Evolutionary conservation across 208 protist genomes (phyloP).

Genomic region (Trypanosoma platydactyli): DNA sequence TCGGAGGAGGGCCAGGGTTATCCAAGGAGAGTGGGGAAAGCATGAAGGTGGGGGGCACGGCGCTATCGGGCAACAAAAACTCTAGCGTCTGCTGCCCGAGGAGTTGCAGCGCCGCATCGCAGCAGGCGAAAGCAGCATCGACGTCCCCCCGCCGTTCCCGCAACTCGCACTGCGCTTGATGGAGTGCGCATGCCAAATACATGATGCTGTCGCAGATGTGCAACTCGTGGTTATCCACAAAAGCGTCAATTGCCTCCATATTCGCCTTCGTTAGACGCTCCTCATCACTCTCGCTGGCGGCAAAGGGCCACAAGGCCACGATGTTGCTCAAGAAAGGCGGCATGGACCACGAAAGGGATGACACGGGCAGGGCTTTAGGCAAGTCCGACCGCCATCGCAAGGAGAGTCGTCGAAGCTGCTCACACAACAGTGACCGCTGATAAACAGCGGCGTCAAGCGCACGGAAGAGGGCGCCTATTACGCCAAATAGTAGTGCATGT

Average conservation of each 20-base stretch:
- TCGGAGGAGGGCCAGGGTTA: not conserved
- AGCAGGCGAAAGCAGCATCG: not conserved
- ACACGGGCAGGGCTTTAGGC: not conserved
- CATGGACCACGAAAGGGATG: not conserved
- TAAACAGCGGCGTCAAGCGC: constrained; percentile 5
- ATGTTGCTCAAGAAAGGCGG: not conserved
- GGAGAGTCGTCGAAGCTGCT: constrained; percentile 13
- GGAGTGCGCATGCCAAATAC: constrained; percentile 1
- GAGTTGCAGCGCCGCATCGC: not conserved
- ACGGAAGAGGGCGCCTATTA: constrained; percentile 4
- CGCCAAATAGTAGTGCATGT: constrained; percentile 13
- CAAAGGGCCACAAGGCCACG: not conserved
- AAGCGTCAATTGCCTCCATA: constrained; percentile 6
- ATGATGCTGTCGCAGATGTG: constrained; percentile 10
- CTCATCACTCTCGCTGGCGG: not conserved
- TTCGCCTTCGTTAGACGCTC: not conserved
- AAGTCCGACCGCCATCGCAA: not conserved
- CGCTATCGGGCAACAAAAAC: not conserved
- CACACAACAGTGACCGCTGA: constrained; percentile 11
- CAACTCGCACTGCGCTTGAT: not conserved
- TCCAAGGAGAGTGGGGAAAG: not conserved
- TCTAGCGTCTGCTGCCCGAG: constrained; percentile 11
- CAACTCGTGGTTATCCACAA: constrained; percentile 5
- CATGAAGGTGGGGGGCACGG: not conserved
- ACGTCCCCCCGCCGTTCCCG: not conserved